Evolutionary conservation across 2,329 filamentous ascomycete species (phyloP), one percentile per base, ranked within the genome.

Genomic region (Xylaria digitata): DNA sequence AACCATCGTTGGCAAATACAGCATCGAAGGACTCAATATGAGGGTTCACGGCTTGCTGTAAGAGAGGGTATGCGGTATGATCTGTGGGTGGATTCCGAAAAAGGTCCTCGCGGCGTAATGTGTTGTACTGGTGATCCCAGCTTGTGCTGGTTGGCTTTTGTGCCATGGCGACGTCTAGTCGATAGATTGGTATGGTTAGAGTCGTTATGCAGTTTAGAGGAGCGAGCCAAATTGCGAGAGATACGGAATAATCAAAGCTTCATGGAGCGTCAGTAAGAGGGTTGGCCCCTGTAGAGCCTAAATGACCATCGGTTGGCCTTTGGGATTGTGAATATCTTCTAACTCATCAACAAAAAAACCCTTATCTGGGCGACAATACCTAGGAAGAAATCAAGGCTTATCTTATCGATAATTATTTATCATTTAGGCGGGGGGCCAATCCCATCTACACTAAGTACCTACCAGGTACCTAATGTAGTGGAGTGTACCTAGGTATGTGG

Each of bases 1-100:
- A 78, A 49, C 92, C 93, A 79, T 90, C 86, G 65, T 86, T 84
- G 37, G 89, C 87, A 77, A 97, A 96, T 54, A 98, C 85, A 59
- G 90, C 90, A 83, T 99, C 97, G 87, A 97, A 99, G 6, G 96
- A 96, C 76, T 97, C 90, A 74, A 98, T 91, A 80, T 99, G 96
- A 56, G 96, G 96, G 71, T 92, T 86, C 66, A 98, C 90, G n/a
- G 95, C 92, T 68, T 87, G 87, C 74, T 94, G 91, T 54, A 99
- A 88, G 23, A 92, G 87, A 15, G 96, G 96, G 77, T 97, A 98
- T 66, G 95, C 93, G 9, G 92, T 92, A 73, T 89, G 91, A 78
- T 98, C 94, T 75, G 88, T 91, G 0, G 96, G 95, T 19, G 96
- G 95, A 72, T 96, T 90, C 75, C 88, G 86, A 80, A 99, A 99